These are phyloP conservation scores for Lachancea waltii DNA, from an alignment of 805 yeast species.

Conservation along the genomic window DNA sequence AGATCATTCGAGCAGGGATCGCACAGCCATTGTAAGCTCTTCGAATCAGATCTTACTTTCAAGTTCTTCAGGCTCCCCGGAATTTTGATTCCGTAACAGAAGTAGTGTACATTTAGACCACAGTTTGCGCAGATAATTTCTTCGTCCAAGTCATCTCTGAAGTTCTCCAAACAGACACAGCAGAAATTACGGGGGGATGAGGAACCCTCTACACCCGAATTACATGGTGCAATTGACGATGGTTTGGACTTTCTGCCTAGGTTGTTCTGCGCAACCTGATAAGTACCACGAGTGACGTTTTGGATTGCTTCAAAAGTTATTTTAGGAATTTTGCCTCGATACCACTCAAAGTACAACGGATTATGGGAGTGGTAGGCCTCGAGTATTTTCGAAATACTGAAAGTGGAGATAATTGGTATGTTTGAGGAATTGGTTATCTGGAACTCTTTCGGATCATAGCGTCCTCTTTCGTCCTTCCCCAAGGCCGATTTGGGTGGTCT, in stretches of 20 bases:
- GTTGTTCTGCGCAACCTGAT: neutral
- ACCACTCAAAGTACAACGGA: constrained; percentile 7
- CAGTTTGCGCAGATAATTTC: constrained; percentile 51
- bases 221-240: neutral
- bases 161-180: constrained; percentile 46
- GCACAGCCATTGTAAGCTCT: constrained; percentile 56
- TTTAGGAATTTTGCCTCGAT: constrained; percentile 5
- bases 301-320: neutral
- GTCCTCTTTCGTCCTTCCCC: neutral
- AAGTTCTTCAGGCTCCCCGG: constrained; percentile 4
- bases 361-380: constrained; percentile 4
- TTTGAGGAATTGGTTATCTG: constrained; percentile 5
- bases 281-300: neutral
- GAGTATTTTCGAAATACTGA: neutral
- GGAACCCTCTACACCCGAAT: neutral
- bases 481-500: neutral
- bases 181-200: constrained; percentile 35
- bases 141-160: constrained; percentile 21
- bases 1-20: constrained; percentile 70
- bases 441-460: neutral
- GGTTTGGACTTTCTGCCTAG: constrained; percentile 6
- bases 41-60: neutral
- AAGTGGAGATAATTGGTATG: constrained; percentile 1
- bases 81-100: constrained; percentile 52
- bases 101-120: constrained; percentile 60